These are phyloP conservation scores for Eucommia ulmoides DNA, from an alignment of 257 asterid genomes.

Conservation along the genomic window DNA sequence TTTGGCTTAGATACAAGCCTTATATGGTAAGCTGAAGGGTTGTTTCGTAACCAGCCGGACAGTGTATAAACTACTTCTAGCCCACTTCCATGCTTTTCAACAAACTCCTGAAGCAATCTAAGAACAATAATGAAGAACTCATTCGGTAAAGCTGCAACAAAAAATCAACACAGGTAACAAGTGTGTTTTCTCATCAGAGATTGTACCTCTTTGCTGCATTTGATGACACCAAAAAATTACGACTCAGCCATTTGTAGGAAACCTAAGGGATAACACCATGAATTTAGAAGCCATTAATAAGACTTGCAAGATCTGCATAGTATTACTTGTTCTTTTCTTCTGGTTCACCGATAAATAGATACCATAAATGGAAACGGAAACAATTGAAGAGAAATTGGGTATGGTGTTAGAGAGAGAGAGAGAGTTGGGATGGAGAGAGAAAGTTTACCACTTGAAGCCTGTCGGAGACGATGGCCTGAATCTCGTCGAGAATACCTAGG, in stretches of 20 bases:
- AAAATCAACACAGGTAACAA: background rate
- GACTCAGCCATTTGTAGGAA: constrained; percentile 97
- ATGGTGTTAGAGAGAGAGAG: background rate
- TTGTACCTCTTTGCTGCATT: constrained; percentile 79
- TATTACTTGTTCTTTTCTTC: no score
- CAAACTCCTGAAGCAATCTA: constrained; percentile 79
- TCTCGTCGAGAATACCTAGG: constrained; percentile 59
- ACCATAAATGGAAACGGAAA: background rate
- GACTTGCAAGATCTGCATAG: background rate
- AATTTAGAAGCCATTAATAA: constrained; percentile 3
- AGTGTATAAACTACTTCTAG: constrained; percentile 56
- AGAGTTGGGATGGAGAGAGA: constrained; percentile 6
- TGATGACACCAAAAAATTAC: constrained; percentile 74
- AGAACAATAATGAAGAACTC: background rate
- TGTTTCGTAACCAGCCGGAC: constrained; percentile 75
- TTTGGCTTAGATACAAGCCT: constrained; percentile 53
- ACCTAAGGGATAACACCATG: constrained; percentile 30
- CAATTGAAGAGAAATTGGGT: background rate
- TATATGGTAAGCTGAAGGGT: constrained; percentile 57
- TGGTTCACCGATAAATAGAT: no score
- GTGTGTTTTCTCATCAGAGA: background rate
- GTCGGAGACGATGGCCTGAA: constrained; percentile 74
- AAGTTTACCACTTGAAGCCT: constrained; percentile 81
- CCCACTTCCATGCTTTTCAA: constrained; percentile 53
- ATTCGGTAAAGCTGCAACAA: background rate